Evolutionary conservation across 2,329 filamentous ascomycete species (phyloP), one percentile per base, ranked within the genome.

Genomic region (Elsinoe arachidis): DNA sequence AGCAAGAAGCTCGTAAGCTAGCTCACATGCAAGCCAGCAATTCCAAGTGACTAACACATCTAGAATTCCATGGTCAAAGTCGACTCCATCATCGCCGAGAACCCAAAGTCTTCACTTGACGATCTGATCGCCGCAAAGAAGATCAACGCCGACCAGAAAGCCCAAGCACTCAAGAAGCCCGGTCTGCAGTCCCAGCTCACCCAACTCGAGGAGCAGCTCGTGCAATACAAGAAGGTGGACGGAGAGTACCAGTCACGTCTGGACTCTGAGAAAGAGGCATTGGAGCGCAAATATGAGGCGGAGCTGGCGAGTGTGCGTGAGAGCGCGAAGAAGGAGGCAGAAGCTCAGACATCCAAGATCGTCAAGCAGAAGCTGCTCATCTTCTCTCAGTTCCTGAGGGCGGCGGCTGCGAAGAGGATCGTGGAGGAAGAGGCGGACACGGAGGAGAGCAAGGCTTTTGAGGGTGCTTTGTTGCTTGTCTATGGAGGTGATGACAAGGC

Each of bases 1-100:
- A 87, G 85, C 78, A 97, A 96, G 82, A 96, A 96, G 76, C 85
- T 97, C 67, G 89, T 95, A 75, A 76, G 87, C 77, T 15, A 26
- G 15, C 55, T 55, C 55, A 58, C 11, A 17, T n/a, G 11, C 23
- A 5, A 44, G 6, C 10, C 7, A 39, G 17, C n/a, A 38, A 17
- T 3, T 33, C 7, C 15, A 11, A 14, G 35, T 2, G 34, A 61
- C 65, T 70, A 34, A 67, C 63, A 59, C 56, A 39, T 59, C 30
- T 62, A 89, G 85, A 77, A 80, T 69, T 84, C 85, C 70, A 84
- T 84, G 63, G 80, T 82, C 65, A 90, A 88, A 75, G 85, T 86
- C 68, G 86, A 90, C 64, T 67, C 77, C 52, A 76, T 91, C 64
- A 76, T 90, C 63, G 79, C 78, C 62, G 83, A 88, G 69, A 82